Base-by-base conservation (phyloP, 2,329 filamentous ascomycete genomes). In the Aspergillus novofumigatus region DNA sequence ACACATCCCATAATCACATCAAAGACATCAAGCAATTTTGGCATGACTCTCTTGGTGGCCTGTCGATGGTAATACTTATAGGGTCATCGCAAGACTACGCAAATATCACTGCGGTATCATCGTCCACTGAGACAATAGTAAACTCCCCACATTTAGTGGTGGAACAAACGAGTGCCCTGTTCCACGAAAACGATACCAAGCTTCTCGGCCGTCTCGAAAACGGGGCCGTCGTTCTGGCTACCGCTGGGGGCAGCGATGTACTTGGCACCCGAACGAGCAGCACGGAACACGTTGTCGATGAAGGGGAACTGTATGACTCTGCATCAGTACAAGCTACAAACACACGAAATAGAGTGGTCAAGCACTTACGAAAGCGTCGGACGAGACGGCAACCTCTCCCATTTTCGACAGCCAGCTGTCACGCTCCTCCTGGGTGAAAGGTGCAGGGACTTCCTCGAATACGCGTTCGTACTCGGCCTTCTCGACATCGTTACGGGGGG, bases 231-330 rank as follows among this genome's bases (percentile, higher is more conserved):
- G 58, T 79, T 79, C 67, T 79, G 77, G 65, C 76, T 96, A 57
- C 94, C 94, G 52, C 86, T 89, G 9, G 94, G 94, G 42, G 93
- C 93, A 54, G 94, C 93, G 69, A 97, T 91, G 80, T 96, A 99
- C 81, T 96, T 97, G 71, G 86, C 92, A 51, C 94, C 94, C 23
- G 91, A 96, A 68, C 91, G 85, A 61, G 86, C 86, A 52, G 92
- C 90, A 65, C 94, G 87, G 85, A 95, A 97, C 64, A 99, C 89
- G 69, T 99, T 99, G 81, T 99, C 94, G 70, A 91, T 91, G 79
- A 99, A 99, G 65, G 94, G 94, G 86, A 99, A 99, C 90, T 69
- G 53, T 42, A 17, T 38, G 7, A 41, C 53, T 6, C 20, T 47
- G 21, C 23, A 23, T 47, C 14, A 47, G 44, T 23, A 47, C 44